These are phyloP conservation scores for Aspergillus sp. DNA, from an alignment of 2,329 filamentous ascomycete genomes.

Conservation along the genomic window DNA sequence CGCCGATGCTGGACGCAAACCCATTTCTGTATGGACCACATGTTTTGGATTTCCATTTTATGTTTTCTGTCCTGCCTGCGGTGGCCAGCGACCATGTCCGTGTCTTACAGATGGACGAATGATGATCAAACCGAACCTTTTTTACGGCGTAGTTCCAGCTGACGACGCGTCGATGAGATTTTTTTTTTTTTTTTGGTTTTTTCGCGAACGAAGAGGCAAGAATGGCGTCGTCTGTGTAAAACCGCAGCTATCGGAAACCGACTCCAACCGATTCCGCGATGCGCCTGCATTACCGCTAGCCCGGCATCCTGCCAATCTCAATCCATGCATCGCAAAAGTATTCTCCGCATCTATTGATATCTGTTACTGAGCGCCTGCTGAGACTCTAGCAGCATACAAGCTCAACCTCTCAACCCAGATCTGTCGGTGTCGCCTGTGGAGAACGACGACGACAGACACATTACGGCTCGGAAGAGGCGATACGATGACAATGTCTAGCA, in stretches of 20 bases:
- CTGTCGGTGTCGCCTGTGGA: slow-evolving; percentile 5
- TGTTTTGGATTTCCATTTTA: neutral
- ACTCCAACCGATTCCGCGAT: slow-evolving; percentile 17
- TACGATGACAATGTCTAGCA: slow-evolving; percentile 3
- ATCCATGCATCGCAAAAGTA: slow-evolving; percentile 13
- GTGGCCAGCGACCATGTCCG: neutral
- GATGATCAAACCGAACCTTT: neutral
- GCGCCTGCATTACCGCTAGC: slow-evolving; percentile 8
- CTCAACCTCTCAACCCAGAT: slow-evolving; percentile 10
- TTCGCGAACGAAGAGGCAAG: neutral
- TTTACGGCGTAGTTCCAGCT: neutral
- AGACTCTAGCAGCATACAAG: slow-evolving; percentile 13
- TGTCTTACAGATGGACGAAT: slow-evolving; percentile 2
- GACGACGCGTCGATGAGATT: slow-evolving; percentile 6
- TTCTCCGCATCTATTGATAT: slow-evolving; percentile 14
- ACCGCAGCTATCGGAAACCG: slow-evolving; percentile 7
- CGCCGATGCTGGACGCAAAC: slow-evolving; percentile 1
- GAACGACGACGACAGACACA: neutral
- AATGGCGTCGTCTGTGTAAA: neutral
- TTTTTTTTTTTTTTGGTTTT: neutral
- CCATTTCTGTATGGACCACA: neutral
- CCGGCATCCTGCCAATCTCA: slow-evolving; percentile 6
- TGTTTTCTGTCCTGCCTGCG: neutral
- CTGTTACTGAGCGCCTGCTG: slow-evolving; percentile 20
- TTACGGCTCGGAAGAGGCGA: slow-evolving; percentile 1